phyloP scores from a whole-genome alignment of 2,329 filamentous ascomycete species.

The Microsporum audouinii region DNA sequence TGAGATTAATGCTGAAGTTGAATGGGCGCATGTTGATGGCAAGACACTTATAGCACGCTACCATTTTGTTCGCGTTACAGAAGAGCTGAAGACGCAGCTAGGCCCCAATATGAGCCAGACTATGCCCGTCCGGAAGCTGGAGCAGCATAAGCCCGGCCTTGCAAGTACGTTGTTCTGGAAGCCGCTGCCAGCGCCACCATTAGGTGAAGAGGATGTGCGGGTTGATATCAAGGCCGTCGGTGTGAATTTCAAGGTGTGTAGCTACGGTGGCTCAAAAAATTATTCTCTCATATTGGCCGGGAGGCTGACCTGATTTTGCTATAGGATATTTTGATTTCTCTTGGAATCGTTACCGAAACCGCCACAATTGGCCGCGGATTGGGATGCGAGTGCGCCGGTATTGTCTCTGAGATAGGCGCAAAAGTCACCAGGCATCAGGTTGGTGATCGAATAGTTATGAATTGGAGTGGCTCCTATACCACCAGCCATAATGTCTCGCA shows the following conservation, averaged over 20 bases:
- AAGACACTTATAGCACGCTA: no score
- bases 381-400: constrained; percentile 7
- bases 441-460: constrained; percentile 11
- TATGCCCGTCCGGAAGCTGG: not conserved
- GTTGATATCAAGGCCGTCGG: constrained; percentile 23
- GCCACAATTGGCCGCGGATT: not conserved
- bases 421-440: constrained; percentile 3
- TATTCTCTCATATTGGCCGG: not conserved
- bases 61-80: no score
- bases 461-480: constrained; percentile 3
- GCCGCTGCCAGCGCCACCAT: no score
- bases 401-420: constrained; percentile 8
- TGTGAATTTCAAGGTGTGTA: constrained; percentile 20
- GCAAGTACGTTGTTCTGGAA: not conserved
- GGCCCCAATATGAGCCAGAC: no score
- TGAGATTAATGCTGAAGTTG: no score
- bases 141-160: not conserved
- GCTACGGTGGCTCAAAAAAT: constrained; percentile 8
- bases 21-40: no score
- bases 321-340: not conserved
- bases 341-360: not conserved
- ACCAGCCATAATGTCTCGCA: not conserved
- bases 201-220: constrained; percentile 17
- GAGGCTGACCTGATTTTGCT: no score
- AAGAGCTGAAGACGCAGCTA: no score